phyloP scores from a whole-genome alignment of 192 early-diverging fungal species.

The Phycomyces blakesleeanus region DNA sequence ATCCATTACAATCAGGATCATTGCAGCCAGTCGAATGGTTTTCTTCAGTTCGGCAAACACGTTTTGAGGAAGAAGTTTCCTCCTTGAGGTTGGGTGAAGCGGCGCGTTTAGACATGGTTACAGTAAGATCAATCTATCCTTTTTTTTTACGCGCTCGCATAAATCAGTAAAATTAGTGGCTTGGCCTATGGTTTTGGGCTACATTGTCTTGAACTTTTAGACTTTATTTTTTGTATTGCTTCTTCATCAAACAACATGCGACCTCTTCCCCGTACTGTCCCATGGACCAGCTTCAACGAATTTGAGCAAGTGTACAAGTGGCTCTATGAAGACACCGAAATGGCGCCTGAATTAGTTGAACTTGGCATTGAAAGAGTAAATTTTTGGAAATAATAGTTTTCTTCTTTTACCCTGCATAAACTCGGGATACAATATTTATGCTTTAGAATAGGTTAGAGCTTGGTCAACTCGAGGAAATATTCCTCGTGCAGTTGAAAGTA shows the following conservation, averaged over 20 bases:
- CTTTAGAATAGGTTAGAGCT: slow-evolving; percentile 52
- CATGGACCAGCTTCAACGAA: slow-evolving; percentile 58
- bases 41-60: slow-evolving; percentile 7
- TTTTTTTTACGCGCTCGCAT: background rate
- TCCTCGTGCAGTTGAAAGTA: slow-evolving; percentile 64
- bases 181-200: background rate
- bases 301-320: slow-evolving; percentile 52
- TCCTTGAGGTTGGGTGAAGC: background rate
- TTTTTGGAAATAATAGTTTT: background rate
- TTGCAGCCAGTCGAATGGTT: slow-evolving; percentile 54
- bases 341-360: slow-evolving; percentile 24
- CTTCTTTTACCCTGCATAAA: too few species aligned
- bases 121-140: background rate
- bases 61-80: background rate
- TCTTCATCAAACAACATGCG: slow-evolving; percentile 20
- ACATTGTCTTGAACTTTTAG: background rate
- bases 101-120: slow-evolving; percentile 16
- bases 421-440: background rate
- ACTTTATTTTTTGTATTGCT: background rate
- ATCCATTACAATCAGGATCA: slow-evolving; percentile 53
- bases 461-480: slow-evolving; percentile 68
- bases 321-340: slow-evolving; percentile 41
- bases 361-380: slow-evolving; percentile 56
- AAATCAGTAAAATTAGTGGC: slow-evolving; percentile 6
- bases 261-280: slow-evolving; percentile 49